Conservation (phyloP, 306 rosid species). For the Lathyrus oleraceus region DNA sequence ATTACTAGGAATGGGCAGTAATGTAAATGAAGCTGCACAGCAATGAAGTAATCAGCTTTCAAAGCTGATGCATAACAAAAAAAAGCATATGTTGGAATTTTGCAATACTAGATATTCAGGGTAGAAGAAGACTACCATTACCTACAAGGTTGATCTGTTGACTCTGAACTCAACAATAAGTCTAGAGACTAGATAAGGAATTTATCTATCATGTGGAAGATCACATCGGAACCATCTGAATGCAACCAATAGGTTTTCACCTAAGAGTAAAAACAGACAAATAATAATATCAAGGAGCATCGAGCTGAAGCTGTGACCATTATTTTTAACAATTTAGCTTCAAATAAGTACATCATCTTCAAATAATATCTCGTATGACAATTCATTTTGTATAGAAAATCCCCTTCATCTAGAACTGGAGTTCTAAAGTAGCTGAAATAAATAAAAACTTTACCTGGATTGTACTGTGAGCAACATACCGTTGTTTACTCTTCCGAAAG, state of each 20-base stretch:
- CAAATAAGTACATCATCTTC: conserved; percentile 9
- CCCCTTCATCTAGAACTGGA: background rate
- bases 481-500: conserved; percentile 76
- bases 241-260: conserved; percentile 89
- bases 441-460: conserved; percentile 70
- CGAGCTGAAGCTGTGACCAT: conserved; percentile 16
- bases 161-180: conserved; percentile 10
- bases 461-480: conserved; percentile 86
- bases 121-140: conserved; percentile 28
- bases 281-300: conserved; percentile 14
- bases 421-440: background rate
- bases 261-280: conserved; percentile 48
- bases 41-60: conserved; percentile 22
- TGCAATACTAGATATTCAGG: conserved; percentile 26
- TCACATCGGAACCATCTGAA: conserved; percentile 96
- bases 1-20: background rate
- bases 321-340: conserved; percentile 1
- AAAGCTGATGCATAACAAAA: conserved; percentile 39
- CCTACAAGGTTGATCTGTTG: conserved; percentile 33
- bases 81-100: conserved; percentile 19
- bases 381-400: background rate
- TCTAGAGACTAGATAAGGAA: conserved; percentile 67
- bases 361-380: conserved; percentile 1
- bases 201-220: conserved; percentile 83
- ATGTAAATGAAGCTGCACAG: conserved; percentile 14